Conservation (phyloP, 805 yeast genomes). For the Sungouiozyma ichnusensis region DNA sequence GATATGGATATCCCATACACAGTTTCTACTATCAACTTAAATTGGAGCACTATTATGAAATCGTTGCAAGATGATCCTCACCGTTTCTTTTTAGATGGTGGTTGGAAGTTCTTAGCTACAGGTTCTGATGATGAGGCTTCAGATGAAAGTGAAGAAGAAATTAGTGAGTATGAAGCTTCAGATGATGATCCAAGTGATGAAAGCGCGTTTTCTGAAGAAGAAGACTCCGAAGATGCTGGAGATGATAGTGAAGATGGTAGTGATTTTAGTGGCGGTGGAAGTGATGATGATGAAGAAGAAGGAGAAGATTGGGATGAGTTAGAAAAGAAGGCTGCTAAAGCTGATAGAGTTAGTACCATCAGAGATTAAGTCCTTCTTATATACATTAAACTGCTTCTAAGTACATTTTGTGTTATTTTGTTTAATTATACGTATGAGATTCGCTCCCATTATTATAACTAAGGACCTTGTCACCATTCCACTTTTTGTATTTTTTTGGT, state of each 20-base stretch:
- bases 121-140: constrained; percentile 71
- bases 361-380: constrained; percentile 18
- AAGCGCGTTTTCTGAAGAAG: constrained; percentile 31
- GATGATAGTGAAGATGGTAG: constrained; percentile 28
- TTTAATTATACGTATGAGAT: no score
- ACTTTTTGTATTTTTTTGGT: no score
- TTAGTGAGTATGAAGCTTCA: constrained; percentile 36
- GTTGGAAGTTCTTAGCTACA: constrained; percentile 90
- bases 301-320: constrained; percentile 34
- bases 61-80: constrained; percentile 87
- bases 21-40: constrained; percentile 91
- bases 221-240: constrained; percentile 29
- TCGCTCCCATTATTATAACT: no score
- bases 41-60: constrained; percentile 93
- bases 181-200: constrained; percentile 36
- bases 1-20: constrained; percentile 93
- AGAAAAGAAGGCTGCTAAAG: constrained; percentile 32
- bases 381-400: no score
- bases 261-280: constrained; percentile 19
- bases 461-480: no score
- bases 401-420: no score
- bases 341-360: constrained; percentile 26
- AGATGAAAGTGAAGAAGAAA: constrained; percentile 60
- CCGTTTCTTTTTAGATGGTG: constrained; percentile 88
- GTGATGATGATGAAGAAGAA: constrained; percentile 22